Evolutionary conservation across 345 rosid species (phyloP).

Genomic region (Gossypioides kirkii): DNA sequence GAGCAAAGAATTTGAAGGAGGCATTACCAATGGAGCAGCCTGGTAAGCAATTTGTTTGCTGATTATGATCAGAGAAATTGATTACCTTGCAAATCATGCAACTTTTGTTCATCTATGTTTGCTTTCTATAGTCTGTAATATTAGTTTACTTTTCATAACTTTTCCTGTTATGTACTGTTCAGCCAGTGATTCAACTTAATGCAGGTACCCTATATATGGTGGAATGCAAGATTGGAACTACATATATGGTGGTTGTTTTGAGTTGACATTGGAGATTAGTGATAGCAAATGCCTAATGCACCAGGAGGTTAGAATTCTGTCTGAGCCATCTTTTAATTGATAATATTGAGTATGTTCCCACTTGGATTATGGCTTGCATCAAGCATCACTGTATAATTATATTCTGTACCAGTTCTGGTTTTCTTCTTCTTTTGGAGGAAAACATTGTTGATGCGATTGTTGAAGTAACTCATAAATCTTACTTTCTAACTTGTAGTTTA

Average conservation of each 20-base stretch:
- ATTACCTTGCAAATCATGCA: background rate
- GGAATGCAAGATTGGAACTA: slow-evolving; percentile 99
- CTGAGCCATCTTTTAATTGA: background rate
- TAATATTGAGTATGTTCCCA: background rate
- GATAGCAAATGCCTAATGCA: slow-evolving; percentile 90
- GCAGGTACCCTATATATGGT: slow-evolving; percentile 96
- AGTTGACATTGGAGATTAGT: slow-evolving; percentile 91
- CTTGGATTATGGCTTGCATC: background rate
- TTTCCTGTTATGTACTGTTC: slow-evolving; percentile 4
- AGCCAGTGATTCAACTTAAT: slow-evolving; percentile 18
- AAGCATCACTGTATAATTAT: background rate
- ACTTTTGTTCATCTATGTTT: background rate
- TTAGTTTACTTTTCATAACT: background rate
- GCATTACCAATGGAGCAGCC: slow-evolving; percentile 90
- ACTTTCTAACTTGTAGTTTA: background rate
- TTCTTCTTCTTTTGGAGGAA: background rate
- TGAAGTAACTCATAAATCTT: background rate
- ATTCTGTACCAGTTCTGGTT: background rate
- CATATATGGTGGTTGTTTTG: slow-evolving; percentile 89
- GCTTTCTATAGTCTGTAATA: background rate
- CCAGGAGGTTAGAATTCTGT: slow-evolving; percentile 52
- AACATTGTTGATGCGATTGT: background rate
- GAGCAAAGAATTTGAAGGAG: slow-evolving; percentile 83
- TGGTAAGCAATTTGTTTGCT: slow-evolving; percentile 45
- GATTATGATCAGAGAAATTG: slow-evolving; percentile 1